Base-by-base conservation (phyloP, 768 basidiomycete species). In the Cystobasidium tubakii region DNA sequence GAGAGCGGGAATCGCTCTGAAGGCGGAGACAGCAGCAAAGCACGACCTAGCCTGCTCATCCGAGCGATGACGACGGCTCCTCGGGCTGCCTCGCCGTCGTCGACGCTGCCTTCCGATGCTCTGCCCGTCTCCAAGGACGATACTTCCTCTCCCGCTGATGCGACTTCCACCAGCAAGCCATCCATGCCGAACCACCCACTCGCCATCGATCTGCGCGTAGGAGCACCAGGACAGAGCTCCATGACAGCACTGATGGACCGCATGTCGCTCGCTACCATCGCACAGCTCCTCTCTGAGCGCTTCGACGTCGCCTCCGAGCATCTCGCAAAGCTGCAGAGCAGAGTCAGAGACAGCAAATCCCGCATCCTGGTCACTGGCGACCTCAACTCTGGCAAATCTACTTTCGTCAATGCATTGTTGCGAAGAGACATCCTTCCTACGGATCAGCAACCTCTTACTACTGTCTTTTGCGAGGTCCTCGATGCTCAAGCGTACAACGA, bases 351-450 rank as follows among this genome's bases (percentile, higher is more conserved):
- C 81, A 92, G 88, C 6, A 90, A 91, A 0, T 95, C 92, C 79
- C 92, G 96, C 81, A 92, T 99, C 63, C 87, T 99, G 76, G 92
- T 99, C 73, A 98, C 96, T 27, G 96, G 96, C 74, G 96, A 99
- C 81, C 85, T 99, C 74, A 99, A 99, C 81, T 90, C 96, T 42
- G 96, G 96, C 78, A 99, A 99, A 82, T 96, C 93, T 23, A 98
- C 96, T 0, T 91, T 99, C 80, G 92, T 99, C 80, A 99, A 99
- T 79, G 91, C 95, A 3, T 84, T 99, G 39, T 87, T 99, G 3
- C 85, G 92, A 57, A 86, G 92, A 6, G 87, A 91, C 79, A 88
- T 96, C 54, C 91, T 99, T 89, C 93, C 96, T 9, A 88, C 94
- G 74, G 96, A 99, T 81, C 93, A 99, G 80, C 96, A 98, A 80